Evolutionary conservation across 352 stramenopile species (phyloP).

Genomic region (Pythium graminicola): DNA sequence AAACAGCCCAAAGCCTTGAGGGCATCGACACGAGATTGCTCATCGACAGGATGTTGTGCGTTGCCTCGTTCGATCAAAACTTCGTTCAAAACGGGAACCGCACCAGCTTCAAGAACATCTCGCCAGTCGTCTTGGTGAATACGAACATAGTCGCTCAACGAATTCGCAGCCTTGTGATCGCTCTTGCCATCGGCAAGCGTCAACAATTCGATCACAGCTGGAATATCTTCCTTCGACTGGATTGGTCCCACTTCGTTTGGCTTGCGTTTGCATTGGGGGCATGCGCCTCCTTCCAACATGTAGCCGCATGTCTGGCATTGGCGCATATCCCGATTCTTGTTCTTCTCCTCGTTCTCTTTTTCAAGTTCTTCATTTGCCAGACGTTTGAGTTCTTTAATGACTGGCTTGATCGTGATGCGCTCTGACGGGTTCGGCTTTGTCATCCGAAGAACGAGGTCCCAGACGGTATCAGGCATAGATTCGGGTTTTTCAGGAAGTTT

Average conservation of each 20-base stretch:
- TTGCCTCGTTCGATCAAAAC: neutral
- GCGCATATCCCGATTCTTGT: too few relatives aligned
- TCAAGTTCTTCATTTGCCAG: conserved; percentile 1
- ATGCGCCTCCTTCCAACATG: neutral
- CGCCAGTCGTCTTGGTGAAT: neutral
- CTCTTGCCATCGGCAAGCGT: neutral
- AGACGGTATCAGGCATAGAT: neutral
- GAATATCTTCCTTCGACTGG: conserved; percentile 1
- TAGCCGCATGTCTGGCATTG: conserved; percentile 5
- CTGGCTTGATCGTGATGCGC: conserved; percentile 1
- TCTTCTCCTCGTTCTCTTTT: neutral
- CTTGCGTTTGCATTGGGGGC: neutral
- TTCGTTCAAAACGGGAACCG: conserved; percentile 2
- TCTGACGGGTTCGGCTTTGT: neutral
- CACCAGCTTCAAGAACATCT: conserved; percentile 5
- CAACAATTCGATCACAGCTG: conserved; percentile 4
- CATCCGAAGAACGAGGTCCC: conserved; percentile 4
- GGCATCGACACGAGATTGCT: neutral
- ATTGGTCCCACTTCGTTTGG: conserved; percentile 1
- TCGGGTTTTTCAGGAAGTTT: neutral
- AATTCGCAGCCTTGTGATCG: conserved; percentile 3
- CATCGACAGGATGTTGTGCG: neutral
- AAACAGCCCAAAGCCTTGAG: neutral
- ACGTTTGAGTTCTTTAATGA: conserved; percentile 1
- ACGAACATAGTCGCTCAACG: conserved; percentile 7